Base-by-base conservation (phyloP, 1,139 yeast genomes). In the Saccharomyces pastorianus region DNA sequence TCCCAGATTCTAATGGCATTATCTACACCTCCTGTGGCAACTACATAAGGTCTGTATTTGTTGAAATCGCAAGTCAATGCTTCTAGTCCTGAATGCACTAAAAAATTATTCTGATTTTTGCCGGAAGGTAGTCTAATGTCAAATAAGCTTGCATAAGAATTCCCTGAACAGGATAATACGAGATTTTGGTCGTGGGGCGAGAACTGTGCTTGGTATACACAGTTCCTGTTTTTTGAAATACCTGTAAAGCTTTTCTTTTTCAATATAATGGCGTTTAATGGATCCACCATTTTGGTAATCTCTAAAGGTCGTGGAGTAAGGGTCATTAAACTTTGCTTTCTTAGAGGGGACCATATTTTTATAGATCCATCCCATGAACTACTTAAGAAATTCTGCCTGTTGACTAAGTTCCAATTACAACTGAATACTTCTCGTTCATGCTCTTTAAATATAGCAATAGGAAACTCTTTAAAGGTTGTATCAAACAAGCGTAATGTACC, bases 361-460 rank as follows among this genome's bases (percentile, higher is more conserved):
- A 91, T 80, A 1, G 85, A 76, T 0, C 97, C 96, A 69, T 93
- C 98, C 98, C 98, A 93, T 25, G 96, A 86, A 28, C 91, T 79
- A 23, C 93, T 79, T 46, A 85, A 82, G 69, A 91, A 88, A 29
- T 76, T 75, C 1, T 78, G 65, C 69, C 90, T 91, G 60, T 87
- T 91, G 2, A 86, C 84, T 63, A 87, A 70, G 69, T 88, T 89
- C 97, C 98, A 91, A 66, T 84, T 81, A 46, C 91, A 84, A 2
- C 88, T 79, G 61, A 89, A 88, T n/a, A 88, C 96, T 67, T 93
- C 99, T 55, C 87, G 76, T 34, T 78, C 71, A 69, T 93, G 99
- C 64, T 88, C 98, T 53, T 79, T 78, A 75, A 81, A 88, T 61
- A 83, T 84, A 74, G 81, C 82, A 20, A 90, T 80, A 0, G 98